Base-by-base conservation (phyloP, 768 basidiomycete species). In the Asterophora parasitica region DNA sequence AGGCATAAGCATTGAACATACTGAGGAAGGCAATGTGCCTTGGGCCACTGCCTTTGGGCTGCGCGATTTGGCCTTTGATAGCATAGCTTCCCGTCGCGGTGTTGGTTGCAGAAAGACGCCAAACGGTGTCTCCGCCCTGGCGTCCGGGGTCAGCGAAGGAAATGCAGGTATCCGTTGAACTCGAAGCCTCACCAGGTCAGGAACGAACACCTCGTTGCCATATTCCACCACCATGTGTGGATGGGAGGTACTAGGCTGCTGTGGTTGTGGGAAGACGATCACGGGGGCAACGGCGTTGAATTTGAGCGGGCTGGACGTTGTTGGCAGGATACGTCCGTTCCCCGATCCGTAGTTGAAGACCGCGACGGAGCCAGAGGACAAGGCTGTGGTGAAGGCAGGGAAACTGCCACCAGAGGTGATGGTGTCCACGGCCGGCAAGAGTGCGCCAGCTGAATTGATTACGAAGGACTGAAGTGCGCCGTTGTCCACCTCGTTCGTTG, bases 91-190 rank as follows among this genome's bases (percentile, higher is more conserved):
- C 76, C 0, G 73, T 65, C 7, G 63, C 54, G 1, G 68, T 69
- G 48, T 71, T 57, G 42, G 71, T 65, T 12, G 62, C 71, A 1
- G 9, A 10, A 31, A 85, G 71, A 32, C 83, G 69, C 82, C 83
- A 85, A 41, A 84, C 73, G 55, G 73, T 82, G 62, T 84, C 82
- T 2, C 66, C 76, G 20, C 82, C 82, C 80, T 82, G 50, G 15
- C 4, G 42, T 32, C 4, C 9, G 13, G 7, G 1, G 4, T 33
- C 19, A 32, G 7, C 11, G 1, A 7, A 17, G 4, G 42, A 4
- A 13, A 30, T n/a, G 17, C 15, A 32, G 1, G 19, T 19, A 32
- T 16, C 9, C 15, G 12, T 9, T 32, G 23, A 23, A 23, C 23
- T 32, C 11, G 30, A 30, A 15, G 17, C 58, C 71, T 44, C 45